Base-by-base conservation (phyloP, 73 alveolate genomes). In the Symbiodinium pilosum region DNA sequence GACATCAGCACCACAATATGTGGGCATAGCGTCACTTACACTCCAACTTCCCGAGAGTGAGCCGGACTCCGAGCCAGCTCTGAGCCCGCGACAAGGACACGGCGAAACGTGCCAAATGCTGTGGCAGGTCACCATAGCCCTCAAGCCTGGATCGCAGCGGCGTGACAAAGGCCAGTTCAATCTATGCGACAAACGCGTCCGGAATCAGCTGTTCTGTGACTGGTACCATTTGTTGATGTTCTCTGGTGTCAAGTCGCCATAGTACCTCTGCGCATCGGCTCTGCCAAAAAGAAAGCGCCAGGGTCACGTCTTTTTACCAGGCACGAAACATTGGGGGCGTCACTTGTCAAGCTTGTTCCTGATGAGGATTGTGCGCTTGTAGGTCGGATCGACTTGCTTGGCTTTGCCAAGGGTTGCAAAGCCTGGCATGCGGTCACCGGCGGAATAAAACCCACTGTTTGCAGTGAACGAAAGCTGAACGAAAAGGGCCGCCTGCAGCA, bases 311-410 rank as follows among this genome's bases (percentile, higher is more conserved):
- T 21, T 11, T 26, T 34, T 34, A 77, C 34, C 51, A 12, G 54
- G 4, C 32, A 40, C 21, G 54, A 20, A 32, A 47, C 51, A 54
- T 36, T 73, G 42, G 16, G 43, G n/a, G 21, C 34, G 87, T 64
- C 97, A 91, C 94, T 93, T 93, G 94, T 93, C 99, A 2, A 93
- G 94, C 88, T 93, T 93, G 94, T 93, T 93, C 40, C 99, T 69
- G 40, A 93, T 59, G 64, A 94, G 84, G 83, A 94, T 56, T 20
- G 99, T 94, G 44, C 99, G 86, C 59, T 68, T 83, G 94, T 77
- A 94, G 4, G 88, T 59, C 21, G 99, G 94, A 52, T 94, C 99
- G 77, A 94, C 93, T 43, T 83, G 88, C 99, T 94, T 94, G n/a
- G 97, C 97, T 71, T 91, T 91, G 77, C 97, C 97, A 44, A 91